Evolutionary conservation across 1,139 yeast species (phyloP), one percentile per base, ranked within the genome.

Genomic region (Pichia sp.): DNA sequence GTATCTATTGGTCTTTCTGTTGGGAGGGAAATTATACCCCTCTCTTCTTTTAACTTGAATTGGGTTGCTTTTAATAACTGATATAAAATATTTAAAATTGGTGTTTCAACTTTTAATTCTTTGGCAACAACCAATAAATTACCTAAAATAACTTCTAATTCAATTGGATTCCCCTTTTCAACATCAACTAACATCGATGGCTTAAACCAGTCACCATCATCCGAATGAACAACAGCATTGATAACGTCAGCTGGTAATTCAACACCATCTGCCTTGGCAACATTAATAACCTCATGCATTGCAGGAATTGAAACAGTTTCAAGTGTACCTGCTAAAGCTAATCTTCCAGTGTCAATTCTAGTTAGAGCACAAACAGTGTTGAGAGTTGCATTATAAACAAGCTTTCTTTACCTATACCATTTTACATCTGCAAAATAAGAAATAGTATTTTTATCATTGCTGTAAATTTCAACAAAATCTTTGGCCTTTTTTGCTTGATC

Each of bases 141-240:
- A 3, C 83, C 82, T 46, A 77, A 62, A 39, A 78, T 76, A 20
- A 73, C 71, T 54, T 78, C 82, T 40, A 76, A 56, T 54, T 78
- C 84, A 56, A 77, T 66, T 39, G 74, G 70, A 51, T 76, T 78
- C 4, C 70, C 69, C 54, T 76, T 74, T 41, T 71, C 63, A 27
- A 66, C 66, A 57, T 78, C 83, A 12, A 77, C 73, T 47, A 69
- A 64, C 83, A 78, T 78, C 3, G 81, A 76, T 0, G 84, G 83
- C 22, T 66, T 57, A 56, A 73, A 77, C 58, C 71, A 76, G 38
- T 67, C 64, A 0, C 80, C 80, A 54, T 76, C 81, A 43, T 77
- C 77, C 36, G 72, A 67, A 52, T 76, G 80, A 40, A 71, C 52
- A 43, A 68, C 68, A 33, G 53, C 48, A 29, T 74, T 69, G 41